Evolutionary conservation across 371 early-diverging fungal species (phyloP).

Genomic region (Nosema muscidifuracis): DNA sequence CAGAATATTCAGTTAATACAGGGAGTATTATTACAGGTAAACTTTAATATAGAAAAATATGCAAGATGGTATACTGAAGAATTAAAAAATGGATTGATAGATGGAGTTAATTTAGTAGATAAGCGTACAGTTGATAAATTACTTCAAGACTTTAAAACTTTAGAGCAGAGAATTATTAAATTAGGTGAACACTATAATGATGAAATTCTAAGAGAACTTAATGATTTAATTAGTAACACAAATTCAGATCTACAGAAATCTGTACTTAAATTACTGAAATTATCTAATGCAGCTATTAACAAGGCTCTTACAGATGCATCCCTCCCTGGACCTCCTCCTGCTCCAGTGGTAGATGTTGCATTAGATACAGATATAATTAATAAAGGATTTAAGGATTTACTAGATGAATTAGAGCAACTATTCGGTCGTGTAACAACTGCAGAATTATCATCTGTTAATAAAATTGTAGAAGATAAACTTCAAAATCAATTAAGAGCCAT

Average conservation of each 20-base stretch:
- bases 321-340: too few species aligned
- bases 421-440: neutral
- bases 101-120: neutral
- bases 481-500: neutral
- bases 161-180: neutral
- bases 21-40: slow-evolving; percentile 1
- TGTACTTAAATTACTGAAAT: neutral
- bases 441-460: neutral
- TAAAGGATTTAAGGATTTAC: neutral
- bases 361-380: neutral
- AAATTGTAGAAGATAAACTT: slow-evolving; percentile 2
- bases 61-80: slow-evolving; percentile 7
- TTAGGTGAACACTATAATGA: neutral
- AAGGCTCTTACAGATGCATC: neutral
- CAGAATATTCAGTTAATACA: slow-evolving; percentile 6
- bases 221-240: neutral
- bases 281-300: neutral
- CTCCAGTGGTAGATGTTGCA: neutral
- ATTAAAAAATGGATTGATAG: neutral
- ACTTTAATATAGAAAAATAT: slow-evolving; percentile 2
- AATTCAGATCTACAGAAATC: neutral
- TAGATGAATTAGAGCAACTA: neutral
- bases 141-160: neutral
- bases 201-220: neutral
- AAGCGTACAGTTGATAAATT: neutral